Conservation (phyloP, 2,329 filamentous ascomycete genomes). For the Xylariaceae sp. region DNA sequence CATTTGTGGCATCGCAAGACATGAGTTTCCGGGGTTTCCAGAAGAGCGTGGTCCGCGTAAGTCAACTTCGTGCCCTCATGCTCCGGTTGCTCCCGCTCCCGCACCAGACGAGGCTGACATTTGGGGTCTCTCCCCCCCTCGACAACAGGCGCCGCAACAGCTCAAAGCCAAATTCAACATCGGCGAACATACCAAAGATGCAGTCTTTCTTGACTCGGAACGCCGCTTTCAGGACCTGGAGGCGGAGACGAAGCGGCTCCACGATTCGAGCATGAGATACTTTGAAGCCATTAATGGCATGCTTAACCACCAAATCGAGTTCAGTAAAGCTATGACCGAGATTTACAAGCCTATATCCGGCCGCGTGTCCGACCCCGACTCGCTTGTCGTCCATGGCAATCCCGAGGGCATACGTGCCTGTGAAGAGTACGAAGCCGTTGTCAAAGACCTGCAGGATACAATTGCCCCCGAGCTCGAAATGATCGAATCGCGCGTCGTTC, state of each 20-base stretch:
- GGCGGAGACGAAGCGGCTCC: slow-evolving; percentile 85
- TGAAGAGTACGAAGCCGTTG: slow-evolving; percentile 90
- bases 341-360: slow-evolving; percentile 98
- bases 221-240: slow-evolving; percentile 91
- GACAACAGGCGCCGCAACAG: slow-evolving; percentile 70
- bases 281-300: slow-evolving; percentile 98
- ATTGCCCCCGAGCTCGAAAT: slow-evolving; percentile 91
- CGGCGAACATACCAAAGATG: slow-evolving; percentile 90
- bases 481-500: slow-evolving; percentile 89
- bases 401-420: slow-evolving; percentile 89
- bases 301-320: slow-evolving; percentile 95
- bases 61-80: slow-evolving; percentile 27
- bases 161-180: slow-evolving; percentile 92
- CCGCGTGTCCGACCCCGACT: slow-evolving; percentile 86
- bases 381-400: slow-evolving; percentile 75
- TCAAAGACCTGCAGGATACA: slow-evolving; percentile 82
- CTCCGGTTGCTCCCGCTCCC: not conserved
- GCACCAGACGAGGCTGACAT: slow-evolving; percentile 3
- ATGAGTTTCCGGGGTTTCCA: slow-evolving; percentile 98
- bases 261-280: slow-evolving; percentile 96
- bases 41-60: slow-evolving; percentile 80
- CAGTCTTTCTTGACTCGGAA: slow-evolving; percentile 91
- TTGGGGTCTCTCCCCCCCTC: not conserved
- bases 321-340: slow-evolving; percentile 91
- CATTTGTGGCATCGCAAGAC: slow-evolving; percentile 16